Evolutionary conservation across 352 stramenopile species (phyloP), one percentile per base, ranked within the genome.

Genomic region (Phytophthora pini): DNA sequence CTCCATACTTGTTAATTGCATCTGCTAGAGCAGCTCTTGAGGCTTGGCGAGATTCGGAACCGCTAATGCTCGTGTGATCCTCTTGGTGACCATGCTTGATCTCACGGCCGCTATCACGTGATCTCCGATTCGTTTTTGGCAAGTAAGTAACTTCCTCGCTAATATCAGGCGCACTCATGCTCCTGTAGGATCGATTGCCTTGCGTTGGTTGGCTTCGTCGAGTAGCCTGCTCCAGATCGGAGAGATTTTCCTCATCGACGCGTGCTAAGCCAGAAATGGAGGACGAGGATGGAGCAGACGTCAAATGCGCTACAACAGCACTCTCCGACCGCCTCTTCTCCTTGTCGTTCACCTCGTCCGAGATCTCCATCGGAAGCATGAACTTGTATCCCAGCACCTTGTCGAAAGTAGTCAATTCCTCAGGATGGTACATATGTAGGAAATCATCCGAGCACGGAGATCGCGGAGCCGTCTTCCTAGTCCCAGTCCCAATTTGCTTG

Each of bases 371-470:
- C 0, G 86, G 84, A 15, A 78, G 80, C 88, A 96, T 96, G 56
- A 96, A 96, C 68, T 93, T 90, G 72, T 93, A 92, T 12, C 84
- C 85, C 2, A 96, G 76, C 9, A 89, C 87, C 41, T 94, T 94
- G 44, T 93, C 81, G 59, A 96, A 96, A 10, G 83, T 94, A 15
- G 87, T 94, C 17, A 96, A 62, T 57, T 96, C 86, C 39, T 94
- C 84, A 7, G 82, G 84, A 54, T 94, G 85, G 36, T 93, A 93
- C 76, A 92, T 92, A 43, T 96, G 85, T 39, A 92, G 60, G 53
- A 94, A 94, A 41, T 87, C 84, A 26, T 94, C 84, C 5, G 83
- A 92, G 41, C 65, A 86, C 2, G 68, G 74, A 43, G 76, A 65
- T 17, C 44, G 61, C 13, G 54, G 55, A 24, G 61, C 57, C 24